Evolutionary conservation across 192 early-diverging fungal genomes (phyloP), one percentile per base, ranked within the genome.

Genomic region (Gaertneriomyces semiglobifer): DNA sequence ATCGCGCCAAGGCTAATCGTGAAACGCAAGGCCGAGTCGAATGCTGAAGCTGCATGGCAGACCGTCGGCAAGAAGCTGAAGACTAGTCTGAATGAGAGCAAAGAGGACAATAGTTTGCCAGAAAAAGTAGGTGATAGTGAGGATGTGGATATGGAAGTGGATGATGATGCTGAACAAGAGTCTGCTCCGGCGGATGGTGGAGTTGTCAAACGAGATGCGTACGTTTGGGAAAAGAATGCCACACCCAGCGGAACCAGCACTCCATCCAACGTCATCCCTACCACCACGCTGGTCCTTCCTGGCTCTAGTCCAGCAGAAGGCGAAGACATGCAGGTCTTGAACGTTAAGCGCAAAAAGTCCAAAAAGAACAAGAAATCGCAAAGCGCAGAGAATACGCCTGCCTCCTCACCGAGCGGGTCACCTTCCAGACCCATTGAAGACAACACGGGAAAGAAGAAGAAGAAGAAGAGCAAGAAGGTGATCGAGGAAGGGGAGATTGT

Each of bases 1-100:
- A 44, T 65, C 9, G 68, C 73, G 16, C 70, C 73, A 25, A 12
- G 2, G 9, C 43, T 19, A n/a, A 40, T 38, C 16, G 12, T 45
- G 41, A 68, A 68, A 43, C 43, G 66, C 6, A 68, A 68, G 40
- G 58, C 58, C 20, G 5, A 44, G 11, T 2, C 66, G 42, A n/a
- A 33, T n/a, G 46, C 53, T 8, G 42, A 56, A 40, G 54, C 42
- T 6, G 7, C 65, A 11, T 11, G 39, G 2, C 19, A 40, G 16
- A 8, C 65, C 4, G 44, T 52, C 12, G n/a, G 33, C n/a, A 65
- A 9, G 51, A 54, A 65, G 39, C 20, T 33, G 8, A 38, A 16
- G 39, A 57, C 16, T 6, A 39, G 5, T 57, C 20, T 4, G 12
- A 14, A 16, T 25, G 19, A 4, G 4, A 38, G 14, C 20, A 38